Conservation (phyloP, 345 rosid genomes). For the Gossypium sturtianum region DNA sequence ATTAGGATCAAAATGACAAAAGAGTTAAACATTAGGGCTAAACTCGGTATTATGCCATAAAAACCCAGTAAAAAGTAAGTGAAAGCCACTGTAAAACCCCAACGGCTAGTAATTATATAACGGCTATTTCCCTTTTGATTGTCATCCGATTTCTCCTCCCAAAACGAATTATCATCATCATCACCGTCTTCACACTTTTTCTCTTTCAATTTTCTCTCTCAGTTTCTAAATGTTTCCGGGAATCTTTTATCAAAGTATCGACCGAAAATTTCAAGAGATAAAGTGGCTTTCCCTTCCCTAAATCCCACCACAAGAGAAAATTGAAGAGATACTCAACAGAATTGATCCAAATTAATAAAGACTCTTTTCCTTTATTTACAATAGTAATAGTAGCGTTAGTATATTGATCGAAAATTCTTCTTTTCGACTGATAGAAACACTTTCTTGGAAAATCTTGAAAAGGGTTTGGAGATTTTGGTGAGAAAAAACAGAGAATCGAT, state of each 20-base stretch:
- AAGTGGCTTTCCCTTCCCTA: neutral
- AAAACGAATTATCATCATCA: neutral
- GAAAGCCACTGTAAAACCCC: neutral
- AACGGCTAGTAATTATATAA: slow-evolving; percentile 18
- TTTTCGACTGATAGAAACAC: neutral
- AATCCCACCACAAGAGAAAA: neutral
- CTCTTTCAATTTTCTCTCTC: neutral
- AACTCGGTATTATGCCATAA: no score
- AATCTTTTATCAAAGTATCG: neutral
- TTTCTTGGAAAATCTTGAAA: slow-evolving; percentile 12
- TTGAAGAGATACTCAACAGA: neutral
- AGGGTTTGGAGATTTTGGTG: neutral
- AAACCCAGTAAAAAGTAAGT: no score
- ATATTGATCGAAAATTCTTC: neutral
- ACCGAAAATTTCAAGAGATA: neutral
- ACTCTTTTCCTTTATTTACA: neutral
- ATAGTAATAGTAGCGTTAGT: neutral
- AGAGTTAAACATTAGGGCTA: no score
- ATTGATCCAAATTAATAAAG: neutral
- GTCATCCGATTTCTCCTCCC: neutral
- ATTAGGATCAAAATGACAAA: no score
- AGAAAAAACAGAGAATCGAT: slow-evolving; percentile 11
- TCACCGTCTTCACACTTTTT: neutral
- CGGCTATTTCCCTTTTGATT: slow-evolving; percentile 1
- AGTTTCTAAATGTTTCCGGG: neutral